Conservation (phyloP, 1,284 basidiomycete species). For the Microbotryum violaceum region DNA sequence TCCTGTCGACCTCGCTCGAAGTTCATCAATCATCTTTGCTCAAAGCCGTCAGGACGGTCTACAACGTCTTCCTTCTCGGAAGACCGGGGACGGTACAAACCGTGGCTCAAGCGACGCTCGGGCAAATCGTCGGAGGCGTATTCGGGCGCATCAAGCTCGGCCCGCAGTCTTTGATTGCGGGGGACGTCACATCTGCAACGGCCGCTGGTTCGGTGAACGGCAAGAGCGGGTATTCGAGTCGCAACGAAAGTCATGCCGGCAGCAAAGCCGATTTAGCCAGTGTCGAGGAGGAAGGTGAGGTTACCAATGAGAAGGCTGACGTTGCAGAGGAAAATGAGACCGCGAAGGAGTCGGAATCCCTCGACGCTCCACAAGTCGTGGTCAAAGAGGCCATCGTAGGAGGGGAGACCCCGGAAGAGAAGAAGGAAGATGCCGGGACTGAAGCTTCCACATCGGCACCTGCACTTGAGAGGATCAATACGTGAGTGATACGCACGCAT, state of each 20-base stretch:
- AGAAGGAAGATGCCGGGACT: no score
- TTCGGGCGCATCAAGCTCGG: conserved; percentile 56
- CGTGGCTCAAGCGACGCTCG: conserved; percentile 90
- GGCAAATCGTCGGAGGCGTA: conserved; percentile 94
- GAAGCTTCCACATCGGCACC: no score
- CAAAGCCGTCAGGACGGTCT: conserved; percentile 90
- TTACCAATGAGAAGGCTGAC: background rate
- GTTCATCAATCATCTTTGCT: conserved; percentile 90
- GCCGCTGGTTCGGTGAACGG: background rate
- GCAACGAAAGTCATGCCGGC: conserved; percentile 10
- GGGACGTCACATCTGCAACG: background rate
- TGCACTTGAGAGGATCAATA: no score
- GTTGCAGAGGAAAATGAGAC: conserved; percentile 1
- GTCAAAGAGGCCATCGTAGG: no score
- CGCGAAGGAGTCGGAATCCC: conserved; percentile 3
- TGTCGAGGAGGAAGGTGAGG: conserved; percentile 17
- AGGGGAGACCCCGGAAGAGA: no score
- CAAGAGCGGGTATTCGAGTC: conserved; percentile 2
- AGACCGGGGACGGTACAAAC: conserved; percentile 85
- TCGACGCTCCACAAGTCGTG: no score
- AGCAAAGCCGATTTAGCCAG: conserved; percentile 21
- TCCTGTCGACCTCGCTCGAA: conserved; percentile 61
- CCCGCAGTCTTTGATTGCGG: background rate
- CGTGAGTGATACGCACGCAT: no score
- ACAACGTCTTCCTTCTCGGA: conserved; percentile 89